phyloP scores from a whole-genome alignment of 768 basidiomycete genomes.

The Kwoniella mangroviensis region DNA sequence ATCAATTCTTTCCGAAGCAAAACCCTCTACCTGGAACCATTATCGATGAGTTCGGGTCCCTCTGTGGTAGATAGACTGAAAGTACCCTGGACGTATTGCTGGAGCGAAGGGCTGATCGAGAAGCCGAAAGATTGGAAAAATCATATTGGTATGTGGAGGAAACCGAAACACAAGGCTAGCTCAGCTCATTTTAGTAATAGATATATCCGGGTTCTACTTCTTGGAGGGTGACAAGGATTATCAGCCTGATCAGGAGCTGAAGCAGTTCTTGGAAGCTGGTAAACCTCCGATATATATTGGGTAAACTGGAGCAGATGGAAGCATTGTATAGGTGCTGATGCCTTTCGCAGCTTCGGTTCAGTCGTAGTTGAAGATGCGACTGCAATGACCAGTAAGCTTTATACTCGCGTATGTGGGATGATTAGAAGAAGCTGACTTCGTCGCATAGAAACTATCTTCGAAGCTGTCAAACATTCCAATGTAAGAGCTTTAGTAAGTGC shows the following conservation, averaged over 20 bases:
- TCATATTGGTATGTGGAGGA: conserved; percentile 62
- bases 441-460: conserved; percentile 64
- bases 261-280: conserved; percentile 63
- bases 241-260: conserved; percentile 62
- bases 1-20: conserved; percentile 66
- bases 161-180: neutral
- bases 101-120: conserved; percentile 67
- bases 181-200: conserved; percentile 49
- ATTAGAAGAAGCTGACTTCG: neutral
- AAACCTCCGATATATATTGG: conserved; percentile 69
- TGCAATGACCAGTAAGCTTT: conserved; percentile 63
- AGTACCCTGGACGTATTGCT: conserved; percentile 70
- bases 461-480: conserved; percentile 65
- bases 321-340: conserved; percentile 40
- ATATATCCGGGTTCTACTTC: conserved; percentile 71
- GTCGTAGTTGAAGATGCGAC: conserved; percentile 67
- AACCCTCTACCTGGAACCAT: conserved; percentile 63
- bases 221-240: conserved; percentile 65
- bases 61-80: conserved; percentile 64
- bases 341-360: conserved; percentile 62
- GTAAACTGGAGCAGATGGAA: conserved; percentile 57
- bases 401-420: too few relatives aligned
- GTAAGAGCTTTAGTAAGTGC: conserved; percentile 69
- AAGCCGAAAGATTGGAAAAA: conserved; percentile 71
- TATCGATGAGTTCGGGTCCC: conserved; percentile 64